A percentile compares a stretch with the other conserved stretches of the same genome.
Evolutionary conservation across 306 rosid genomes (phyloP).

Genomic region (Quercus gilva): DNA sequence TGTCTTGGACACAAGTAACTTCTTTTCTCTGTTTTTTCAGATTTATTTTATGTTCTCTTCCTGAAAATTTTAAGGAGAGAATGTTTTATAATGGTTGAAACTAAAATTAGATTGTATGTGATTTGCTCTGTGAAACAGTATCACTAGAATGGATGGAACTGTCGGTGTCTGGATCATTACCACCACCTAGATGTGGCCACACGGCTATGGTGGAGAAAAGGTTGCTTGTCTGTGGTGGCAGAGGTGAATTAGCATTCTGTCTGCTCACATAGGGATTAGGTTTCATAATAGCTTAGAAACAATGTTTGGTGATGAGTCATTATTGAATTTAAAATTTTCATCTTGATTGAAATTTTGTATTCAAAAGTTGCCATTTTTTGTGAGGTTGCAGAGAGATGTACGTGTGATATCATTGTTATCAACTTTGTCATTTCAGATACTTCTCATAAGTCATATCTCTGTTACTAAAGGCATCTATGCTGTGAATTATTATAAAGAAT

Average conservation of each 20-base stretch:
- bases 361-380: background rate
- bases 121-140: slow-evolving; percentile 7
- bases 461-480: background rate
- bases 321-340: too few species aligned
- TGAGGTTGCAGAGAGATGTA: background rate
- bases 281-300: too few species aligned
- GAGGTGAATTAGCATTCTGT: slow-evolving; percentile 59
- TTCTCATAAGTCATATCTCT: background rate
- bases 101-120: slow-evolving; percentile 15
- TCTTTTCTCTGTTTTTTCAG: slow-evolving; percentile 13
- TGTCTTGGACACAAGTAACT: slow-evolving; percentile 86
- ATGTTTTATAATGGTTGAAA: slow-evolving; percentile 11
- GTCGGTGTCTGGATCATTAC: slow-evolving; percentile 69
- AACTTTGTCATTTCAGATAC: background rate
- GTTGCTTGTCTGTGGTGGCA: slow-evolving; percentile 89
- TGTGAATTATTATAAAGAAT: background rate
- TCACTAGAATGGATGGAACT: slow-evolving; percentile 95
- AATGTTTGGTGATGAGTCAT: too few species aligned
- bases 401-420: background rate
- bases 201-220: slow-evolving; percentile 88
- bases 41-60: background rate
- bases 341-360: too few species aligned
- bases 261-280: background rate
- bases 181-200: slow-evolving; percentile 96
- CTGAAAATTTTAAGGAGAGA: background rate